Base-by-base conservation (phyloP, 257 asterid genomes). In the Knoxia roxburghii region DNA sequence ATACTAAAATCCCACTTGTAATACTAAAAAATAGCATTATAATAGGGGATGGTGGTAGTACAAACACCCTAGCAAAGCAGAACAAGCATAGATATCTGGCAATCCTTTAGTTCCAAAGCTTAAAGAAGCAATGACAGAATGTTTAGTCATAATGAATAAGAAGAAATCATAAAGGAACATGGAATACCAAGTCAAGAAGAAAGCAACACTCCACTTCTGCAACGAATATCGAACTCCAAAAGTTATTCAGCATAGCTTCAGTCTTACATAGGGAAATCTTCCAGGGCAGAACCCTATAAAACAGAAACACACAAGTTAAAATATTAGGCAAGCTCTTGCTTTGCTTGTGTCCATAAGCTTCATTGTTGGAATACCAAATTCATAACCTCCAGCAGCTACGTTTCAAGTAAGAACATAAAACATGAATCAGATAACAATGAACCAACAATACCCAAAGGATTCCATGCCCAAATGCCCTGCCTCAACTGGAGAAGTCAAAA, bases 401-500 rank as follows among this genome's bases (percentile, higher is more conserved):
- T 4, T 1, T 43, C 18, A 43, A 43, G 12, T 14, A 43, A 43
- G 18, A 43, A 6, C 12, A 23, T 48, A 17, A 0, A 6, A 48
- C 53, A 17, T 48, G 53, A 54, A 39, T 1, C 4, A 0, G 3
- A 5, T 20, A 40, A 15, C 1, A 33, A 32, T 53, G 21, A 50
- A 70, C 26, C 1, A 40, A 33, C n/a, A 26, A 59, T 12, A 2
- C 20, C 15, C 23, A 15, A 17, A 7, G 52, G 12, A 39, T 48
- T 7, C 63, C 35, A 23, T 6, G 52, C 66, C 29, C 37, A 49
- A 55, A 23, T 32, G 29, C n/a, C 61, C 53, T 65, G 20, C 17
- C 23, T 14, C 86, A 64, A 58, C 54, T 67, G 1, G 95, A 86
- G 78, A 90, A 80, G 49, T 65, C 71, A 35, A 88, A n/a, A 20